Evolutionary conservation across 768 basidiomycete genomes (phyloP).

Genomic region (Boletus pseudopeckii): DNA sequence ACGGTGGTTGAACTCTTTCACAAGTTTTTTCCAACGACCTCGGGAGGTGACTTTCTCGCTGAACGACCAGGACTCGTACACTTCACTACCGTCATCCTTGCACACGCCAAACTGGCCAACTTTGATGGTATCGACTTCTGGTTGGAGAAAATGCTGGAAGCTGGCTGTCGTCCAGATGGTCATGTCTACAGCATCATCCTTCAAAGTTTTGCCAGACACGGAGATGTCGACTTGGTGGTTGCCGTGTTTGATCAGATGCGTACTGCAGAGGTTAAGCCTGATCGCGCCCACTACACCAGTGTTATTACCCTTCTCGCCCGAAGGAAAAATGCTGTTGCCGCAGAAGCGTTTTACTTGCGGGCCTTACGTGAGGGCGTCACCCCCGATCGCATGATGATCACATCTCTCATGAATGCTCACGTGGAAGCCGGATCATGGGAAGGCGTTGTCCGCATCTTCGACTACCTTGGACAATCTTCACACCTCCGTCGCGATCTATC

Average conservation of each 20-base stretch:
- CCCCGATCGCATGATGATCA: conserved; percentile 64
- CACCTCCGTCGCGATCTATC: conserved; percentile 40
- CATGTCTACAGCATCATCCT: conserved; percentile 61
- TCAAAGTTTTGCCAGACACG: conserved; percentile 49
- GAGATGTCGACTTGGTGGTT: conserved; percentile 52
- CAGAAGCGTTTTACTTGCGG: conserved; percentile 62
- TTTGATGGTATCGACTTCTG: conserved; percentile 48
- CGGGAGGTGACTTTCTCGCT: conserved; percentile 24
- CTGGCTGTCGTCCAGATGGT: conserved; percentile 50
- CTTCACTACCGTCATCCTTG: conserved; percentile 56
- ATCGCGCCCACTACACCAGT: conserved; percentile 56
- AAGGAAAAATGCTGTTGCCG: conserved; percentile 57
- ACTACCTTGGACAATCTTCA: conserved; percentile 46
- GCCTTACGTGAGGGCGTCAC: conserved; percentile 59
- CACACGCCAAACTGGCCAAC: conserved; percentile 47
- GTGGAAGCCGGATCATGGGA: conserved; percentile 78
- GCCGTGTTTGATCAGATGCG: conserved; percentile 62
- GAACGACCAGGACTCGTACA: conserved; percentile 46
- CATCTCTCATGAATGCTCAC: conserved; percentile 77
- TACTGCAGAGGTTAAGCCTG: conserved; percentile 42
- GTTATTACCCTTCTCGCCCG: conserved; percentile 65
- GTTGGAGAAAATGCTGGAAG: conserved; percentile 49
- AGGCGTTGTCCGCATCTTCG: conserved; percentile 68
- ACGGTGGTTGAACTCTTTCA: conserved; percentile 51
- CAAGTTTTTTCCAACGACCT: conserved; percentile 45